These are phyloP conservation scores for Mortierella sp. DNA, from an alignment of 371 early-diverging fungal species.

Conservation along the genomic window DNA sequence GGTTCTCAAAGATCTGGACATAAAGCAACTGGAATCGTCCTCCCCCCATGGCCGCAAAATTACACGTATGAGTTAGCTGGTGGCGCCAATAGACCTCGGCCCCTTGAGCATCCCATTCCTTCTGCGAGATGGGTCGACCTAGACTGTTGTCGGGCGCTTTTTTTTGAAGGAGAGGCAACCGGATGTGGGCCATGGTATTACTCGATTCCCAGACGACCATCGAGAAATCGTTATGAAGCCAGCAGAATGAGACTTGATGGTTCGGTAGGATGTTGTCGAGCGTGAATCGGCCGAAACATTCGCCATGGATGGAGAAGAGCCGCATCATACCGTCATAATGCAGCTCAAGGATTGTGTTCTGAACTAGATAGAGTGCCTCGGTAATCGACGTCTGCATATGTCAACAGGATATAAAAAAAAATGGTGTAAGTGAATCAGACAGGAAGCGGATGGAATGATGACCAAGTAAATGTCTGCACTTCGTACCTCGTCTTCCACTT, in stretches of 20 bases:
- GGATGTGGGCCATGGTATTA: slow-evolving; percentile 55
- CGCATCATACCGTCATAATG: slow-evolving; percentile 51
- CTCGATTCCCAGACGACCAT: slow-evolving; percentile 54
- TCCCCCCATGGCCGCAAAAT: slow-evolving; percentile 65
- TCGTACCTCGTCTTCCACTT: slow-evolving; percentile 36
- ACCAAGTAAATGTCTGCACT: background rate
- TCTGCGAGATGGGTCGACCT: slow-evolving; percentile 39
- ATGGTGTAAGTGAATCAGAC: background rate
- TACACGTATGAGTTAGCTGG: slow-evolving; percentile 46
- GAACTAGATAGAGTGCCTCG: slow-evolving; percentile 43
- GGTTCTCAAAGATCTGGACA: slow-evolving; percentile 51
- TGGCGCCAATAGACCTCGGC: slow-evolving; percentile 54
- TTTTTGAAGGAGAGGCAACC: slow-evolving; percentile 34
- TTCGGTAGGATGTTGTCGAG: slow-evolving; percentile 51
- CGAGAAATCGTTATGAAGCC: slow-evolving; percentile 54
- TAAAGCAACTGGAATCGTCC: slow-evolving; percentile 72
- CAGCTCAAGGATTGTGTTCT: slow-evolving; percentile 48
- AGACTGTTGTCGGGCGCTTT: slow-evolving; percentile 5
- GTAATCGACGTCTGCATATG: slow-evolving; percentile 34
- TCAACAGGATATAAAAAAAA: background rate
- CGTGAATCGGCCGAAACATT: slow-evolving; percentile 50
- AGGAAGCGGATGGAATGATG: too few species aligned
- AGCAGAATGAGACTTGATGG: slow-evolving; percentile 52
- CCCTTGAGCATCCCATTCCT: slow-evolving; percentile 51
- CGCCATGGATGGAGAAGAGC: slow-evolving; percentile 45